phyloP scores from a whole-genome alignment of 345 rosid genomes.

The Rhodomyrtus tomentosa region DNA sequence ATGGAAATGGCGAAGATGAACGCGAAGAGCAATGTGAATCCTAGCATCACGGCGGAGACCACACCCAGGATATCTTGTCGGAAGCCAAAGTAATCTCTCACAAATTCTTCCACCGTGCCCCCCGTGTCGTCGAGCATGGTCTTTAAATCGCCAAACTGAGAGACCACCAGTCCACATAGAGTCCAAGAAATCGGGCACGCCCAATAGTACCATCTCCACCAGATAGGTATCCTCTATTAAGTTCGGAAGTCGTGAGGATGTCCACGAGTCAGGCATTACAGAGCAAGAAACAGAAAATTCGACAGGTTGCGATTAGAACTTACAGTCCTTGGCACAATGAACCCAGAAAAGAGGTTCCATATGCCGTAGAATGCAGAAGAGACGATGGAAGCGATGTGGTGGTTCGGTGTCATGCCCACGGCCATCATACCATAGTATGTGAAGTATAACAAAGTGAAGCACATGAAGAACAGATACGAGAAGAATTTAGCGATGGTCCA shows the following conservation, averaged over 20 bases:
- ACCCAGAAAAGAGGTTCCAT: constrained; percentile 41
- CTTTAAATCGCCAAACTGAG: constrained; percentile 23
- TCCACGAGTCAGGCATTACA: neutral
- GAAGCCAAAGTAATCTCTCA: constrained; percentile 11
- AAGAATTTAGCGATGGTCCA: constrained; percentile 26
- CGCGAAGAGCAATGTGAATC: constrained; percentile 13
- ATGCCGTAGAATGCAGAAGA: constrained; percentile 16
- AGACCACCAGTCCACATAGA: constrained; percentile 23
- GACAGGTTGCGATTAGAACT: neutral
- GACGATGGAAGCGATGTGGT: constrained; percentile 18
- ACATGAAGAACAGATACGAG: constrained; percentile 36
- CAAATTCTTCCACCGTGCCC: constrained; percentile 1
- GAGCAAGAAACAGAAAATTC: neutral
- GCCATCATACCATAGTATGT: constrained; percentile 38
- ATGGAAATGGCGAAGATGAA: constrained; percentile 10
- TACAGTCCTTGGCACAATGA: constrained; percentile 24
- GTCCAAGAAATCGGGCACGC: constrained; percentile 23
- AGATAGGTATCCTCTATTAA: constrained; percentile 23
- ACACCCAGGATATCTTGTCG: constrained; percentile 15
- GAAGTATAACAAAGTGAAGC: constrained; percentile 33
- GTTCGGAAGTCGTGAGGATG: neutral
- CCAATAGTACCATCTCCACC: constrained; percentile 50
- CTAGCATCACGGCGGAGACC: constrained; percentile 13
- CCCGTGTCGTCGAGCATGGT: neutral
- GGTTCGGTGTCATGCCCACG: constrained; percentile 30